Evolutionary conservation across 2,329 filamentous ascomycete species (phyloP).

Genomic region (Fusarium concolor): DNA sequence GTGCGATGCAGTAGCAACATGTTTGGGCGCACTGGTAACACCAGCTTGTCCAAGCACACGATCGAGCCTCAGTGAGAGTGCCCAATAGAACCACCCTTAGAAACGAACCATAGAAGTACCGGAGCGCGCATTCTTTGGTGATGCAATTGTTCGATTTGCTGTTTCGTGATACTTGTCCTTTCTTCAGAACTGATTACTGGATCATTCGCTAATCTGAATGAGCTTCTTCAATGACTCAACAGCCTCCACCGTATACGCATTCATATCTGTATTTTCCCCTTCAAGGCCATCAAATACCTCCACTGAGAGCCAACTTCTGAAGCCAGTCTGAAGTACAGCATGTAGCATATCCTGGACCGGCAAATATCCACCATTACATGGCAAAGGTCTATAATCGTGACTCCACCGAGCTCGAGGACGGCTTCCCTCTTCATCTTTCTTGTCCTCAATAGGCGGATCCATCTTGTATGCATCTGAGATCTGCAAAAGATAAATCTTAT

Average conservation of each 20-base stretch:
- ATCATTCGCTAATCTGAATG: not conserved
- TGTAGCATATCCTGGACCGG: constrained; percentile 73
- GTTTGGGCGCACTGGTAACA: too few species aligned
- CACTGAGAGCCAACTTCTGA: constrained; percentile 73
- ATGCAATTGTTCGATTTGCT: too few species aligned
- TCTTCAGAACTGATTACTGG: fast-evolving
- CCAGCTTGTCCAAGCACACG: too few species aligned
- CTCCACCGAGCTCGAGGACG: constrained; percentile 76
- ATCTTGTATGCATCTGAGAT: constrained; percentile 80
- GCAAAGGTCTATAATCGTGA: constrained; percentile 75
- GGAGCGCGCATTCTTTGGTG: too few species aligned
- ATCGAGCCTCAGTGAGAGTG: too few species aligned
- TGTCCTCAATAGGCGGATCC: constrained; percentile 63
- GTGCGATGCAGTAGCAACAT: too few species aligned
- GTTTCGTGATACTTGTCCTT: too few species aligned
- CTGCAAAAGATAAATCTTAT: constrained; percentile 81
- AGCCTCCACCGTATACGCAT: constrained; percentile 11
- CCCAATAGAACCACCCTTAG: too few species aligned
- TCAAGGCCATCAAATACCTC: constrained; percentile 71
- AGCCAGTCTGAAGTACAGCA: constrained; percentile 76
- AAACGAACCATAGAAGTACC: too few species aligned
- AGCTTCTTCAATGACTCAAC: constrained; percentile 28
- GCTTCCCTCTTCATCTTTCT: constrained; percentile 61
- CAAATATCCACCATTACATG: constrained; percentile 77
- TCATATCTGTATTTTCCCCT: constrained; percentile 11